Percentiles rank a stretch among this genome's conserved stretches.
phyloP scores from a whole-genome alignment of 2,329 filamentous ascomycete genomes.

The Xylaria sp. region DNA sequence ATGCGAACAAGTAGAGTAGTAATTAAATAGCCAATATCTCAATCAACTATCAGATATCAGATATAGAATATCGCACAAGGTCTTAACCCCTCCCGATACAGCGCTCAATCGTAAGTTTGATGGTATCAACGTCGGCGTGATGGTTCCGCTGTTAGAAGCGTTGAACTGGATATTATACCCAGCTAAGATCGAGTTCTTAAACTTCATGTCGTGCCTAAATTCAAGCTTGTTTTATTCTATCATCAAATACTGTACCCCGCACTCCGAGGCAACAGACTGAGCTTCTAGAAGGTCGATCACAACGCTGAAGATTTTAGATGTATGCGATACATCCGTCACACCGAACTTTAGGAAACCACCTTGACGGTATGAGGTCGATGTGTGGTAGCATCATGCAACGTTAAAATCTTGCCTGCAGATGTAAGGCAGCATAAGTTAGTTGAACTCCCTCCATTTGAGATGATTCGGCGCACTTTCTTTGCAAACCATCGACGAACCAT shows the following conservation, averaged over 20 bases:
- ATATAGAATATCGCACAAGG: slow-evolving; percentile 4
- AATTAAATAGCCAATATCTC: too few species aligned
- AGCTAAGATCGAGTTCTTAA: background rate
- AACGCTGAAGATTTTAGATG: background rate
- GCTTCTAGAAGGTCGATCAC: slow-evolving; percentile 43
- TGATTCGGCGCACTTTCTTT: background rate
- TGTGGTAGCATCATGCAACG: slow-evolving; percentile 2
- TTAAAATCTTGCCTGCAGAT: background rate
- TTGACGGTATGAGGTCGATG: background rate
- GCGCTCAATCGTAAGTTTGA: too few species aligned
- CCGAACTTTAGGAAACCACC: background rate
- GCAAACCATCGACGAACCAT: background rate
- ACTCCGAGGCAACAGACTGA: background rate
- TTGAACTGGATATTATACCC: background rate
- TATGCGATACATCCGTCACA: background rate
- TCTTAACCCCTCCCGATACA: slow-evolving; percentile 34
- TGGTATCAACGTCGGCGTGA: background rate
- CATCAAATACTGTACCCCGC: background rate
- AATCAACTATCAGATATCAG: too few species aligned
- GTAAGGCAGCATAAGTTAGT: background rate
- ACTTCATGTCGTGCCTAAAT: background rate
- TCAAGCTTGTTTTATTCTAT: background rate
- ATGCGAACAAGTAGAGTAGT: background rate
- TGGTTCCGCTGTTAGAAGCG: background rate
- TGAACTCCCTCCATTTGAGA: background rate